Base-by-base conservation (phyloP, 768 basidiomycete species). In the Lactarius sanguifluus region DNA sequence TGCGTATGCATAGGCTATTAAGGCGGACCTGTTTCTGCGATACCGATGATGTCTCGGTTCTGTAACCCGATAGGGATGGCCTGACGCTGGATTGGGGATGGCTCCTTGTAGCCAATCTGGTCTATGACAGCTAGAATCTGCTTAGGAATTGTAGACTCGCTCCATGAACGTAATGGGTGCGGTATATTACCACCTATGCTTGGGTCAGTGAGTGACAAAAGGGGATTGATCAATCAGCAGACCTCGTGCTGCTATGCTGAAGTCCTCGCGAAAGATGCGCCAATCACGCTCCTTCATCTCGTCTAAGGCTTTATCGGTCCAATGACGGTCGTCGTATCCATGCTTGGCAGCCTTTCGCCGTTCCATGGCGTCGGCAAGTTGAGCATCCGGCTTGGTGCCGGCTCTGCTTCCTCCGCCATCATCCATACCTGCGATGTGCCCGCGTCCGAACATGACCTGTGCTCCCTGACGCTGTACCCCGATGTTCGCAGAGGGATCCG, bases 251-350 rank as follows among this genome's bases (percentile, higher is more conserved):
- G 93, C 87, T 66, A 99, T 99, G 73, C 90, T 96, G 79, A 96
- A 99, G 77, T 99, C 97, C 77, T 98, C 97, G 68, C 96, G 81
- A 81, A 99, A 98, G 75, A 99, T 99, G 72, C 97, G 87, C 97
- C 97, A 99, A 75, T 99, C 97, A 57, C 97, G 83, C 73, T 98
- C 97, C 74, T 91, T 94, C 89, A 99, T 98, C 78, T 98, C 95
- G 3, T 82, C 75, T 50, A 98, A 79, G 1, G 89, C 85, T 76
- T 99, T 99, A 18, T 98, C 96, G 0, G 93, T 90, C 97, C 97
- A 99, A 79, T 99, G 97, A 65, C 96, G 83, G 75, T 98, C 97
- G 75, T 98, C 96, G 62, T 92, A 80, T 5, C 91, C 92, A 57
- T 84, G 80, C 78, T 91, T 91, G 65, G 86, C 85, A 13, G 94